Conservation (phyloP, 306 rosid genomes). For the Medicago lupulina region DNA sequence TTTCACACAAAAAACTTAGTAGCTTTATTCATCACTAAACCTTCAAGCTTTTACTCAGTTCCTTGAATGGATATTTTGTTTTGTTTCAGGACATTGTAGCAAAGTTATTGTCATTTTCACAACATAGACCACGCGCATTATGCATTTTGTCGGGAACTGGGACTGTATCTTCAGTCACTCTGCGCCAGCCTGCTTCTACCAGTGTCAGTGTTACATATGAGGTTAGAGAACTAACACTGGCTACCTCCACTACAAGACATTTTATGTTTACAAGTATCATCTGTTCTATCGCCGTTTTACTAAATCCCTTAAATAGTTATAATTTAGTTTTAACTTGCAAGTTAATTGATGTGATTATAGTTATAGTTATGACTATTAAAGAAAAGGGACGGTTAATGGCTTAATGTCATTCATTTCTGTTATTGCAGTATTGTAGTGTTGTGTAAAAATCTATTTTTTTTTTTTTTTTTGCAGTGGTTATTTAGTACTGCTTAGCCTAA, state of each 20-base stretch:
- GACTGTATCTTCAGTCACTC: constrained; percentile 71
- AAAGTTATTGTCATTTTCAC: constrained; percentile 74
- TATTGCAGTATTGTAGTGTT: neutral
- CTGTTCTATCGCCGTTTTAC: constrained; percentile 12
- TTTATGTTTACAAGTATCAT: constrained; percentile 20
- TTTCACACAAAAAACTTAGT: neutral
- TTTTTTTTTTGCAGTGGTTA: neutral
- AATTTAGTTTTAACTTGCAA: neutral
- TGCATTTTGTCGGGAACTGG: constrained; percentile 91
- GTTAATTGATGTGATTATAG: constrained; percentile 23
- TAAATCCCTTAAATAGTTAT: neutral
- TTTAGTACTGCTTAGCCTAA: constrained; percentile 1
- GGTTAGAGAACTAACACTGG: constrained; percentile 54
- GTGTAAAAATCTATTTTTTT: neutral
- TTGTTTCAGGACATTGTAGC: constrained; percentile 83
- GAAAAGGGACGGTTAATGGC: too few relatives aligned
- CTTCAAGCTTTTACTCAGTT: constrained; percentile 26
- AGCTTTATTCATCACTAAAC: constrained; percentile 3
- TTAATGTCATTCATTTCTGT: too few relatives aligned
- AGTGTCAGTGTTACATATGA: constrained; percentile 69
- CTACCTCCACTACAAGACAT: neutral
- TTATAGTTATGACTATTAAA: constrained; percentile 16
- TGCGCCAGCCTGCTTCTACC: constrained; percentile 91
- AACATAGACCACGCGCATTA: constrained; percentile 87
- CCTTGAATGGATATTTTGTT: constrained; percentile 32